Evolutionary conservation across 1,139 yeast genomes (phyloP), one percentile per base, ranked within the genome.

Genomic region (Saccharomyces hybrid): DNA sequence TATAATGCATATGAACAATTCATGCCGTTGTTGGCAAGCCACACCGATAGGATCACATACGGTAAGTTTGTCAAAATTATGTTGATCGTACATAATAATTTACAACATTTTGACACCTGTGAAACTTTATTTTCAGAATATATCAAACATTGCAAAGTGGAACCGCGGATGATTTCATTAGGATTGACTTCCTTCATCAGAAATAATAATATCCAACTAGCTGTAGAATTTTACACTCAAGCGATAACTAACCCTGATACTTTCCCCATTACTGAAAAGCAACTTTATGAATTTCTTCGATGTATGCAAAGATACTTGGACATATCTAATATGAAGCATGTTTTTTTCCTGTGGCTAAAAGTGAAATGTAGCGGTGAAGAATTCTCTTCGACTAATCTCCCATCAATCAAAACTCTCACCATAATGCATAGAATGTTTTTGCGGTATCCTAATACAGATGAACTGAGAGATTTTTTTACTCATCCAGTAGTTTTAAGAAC

Each of bases 211-310:
- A 50, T 62, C 34, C 65, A 62, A 47, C 56, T 65, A 23, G 70
- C 70, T 13, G 66, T 63, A 51, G 70, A 67, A 52, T 67, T 68
- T 53, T 69, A 59, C 52, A 56, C 58, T 4, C 69, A 68, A 47
- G 59, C 65, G 14, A 49, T 67, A 52, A 57, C 60, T n/a, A 63
- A 65, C 56, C 63, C 61, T 34, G 69, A 67, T 27, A 61, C 62
- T 0, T 68, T 66, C 47, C 66, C 65, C 0, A 50, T 68, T 27
- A 56, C 58, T 3, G 50, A 57, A 7, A 49, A 50, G 4, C 62
- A 62, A 16, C 56, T 67, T 7, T 56, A 54, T 44, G 31, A 30
- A 20, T 60, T 65, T 49, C 50, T 65, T 3, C 51, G 50, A 27
- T 61, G 60, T 26, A 44, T 67, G 38, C 54, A 55, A 44, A 53